Conservation (phyloP, 179 eudicot species). For the Kewa caespitosa region DNA sequence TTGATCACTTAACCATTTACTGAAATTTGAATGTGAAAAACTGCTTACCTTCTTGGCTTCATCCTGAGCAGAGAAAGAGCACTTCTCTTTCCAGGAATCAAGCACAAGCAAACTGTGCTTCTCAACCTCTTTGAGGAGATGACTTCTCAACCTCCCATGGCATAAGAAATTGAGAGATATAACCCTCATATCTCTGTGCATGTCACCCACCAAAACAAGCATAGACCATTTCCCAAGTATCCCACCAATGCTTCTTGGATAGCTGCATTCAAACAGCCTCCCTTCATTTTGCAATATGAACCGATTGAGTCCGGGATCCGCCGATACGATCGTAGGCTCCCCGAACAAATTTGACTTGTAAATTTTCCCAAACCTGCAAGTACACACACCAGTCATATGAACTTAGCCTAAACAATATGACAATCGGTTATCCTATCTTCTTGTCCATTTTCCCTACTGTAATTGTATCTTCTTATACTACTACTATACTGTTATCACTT, state of each 20-base stretch:
- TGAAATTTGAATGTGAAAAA: background rate
- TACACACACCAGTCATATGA: background rate
- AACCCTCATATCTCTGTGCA: constrained; percentile 81
- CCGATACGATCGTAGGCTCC: constrained; percentile 91
- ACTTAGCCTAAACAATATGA: background rate
- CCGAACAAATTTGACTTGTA: constrained; percentile 93
- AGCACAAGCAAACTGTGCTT: constrained; percentile 68
- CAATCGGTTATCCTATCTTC: background rate
- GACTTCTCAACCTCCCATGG: constrained; percentile 60
- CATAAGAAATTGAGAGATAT: constrained; percentile 48
- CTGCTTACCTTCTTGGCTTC: constrained; percentile 83
- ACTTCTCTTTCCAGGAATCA: constrained; percentile 61
- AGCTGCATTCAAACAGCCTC: constrained; percentile 83
- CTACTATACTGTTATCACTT: no score
- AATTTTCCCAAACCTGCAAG: constrained; percentile 81
- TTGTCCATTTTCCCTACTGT: background rate
- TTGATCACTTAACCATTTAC: background rate
- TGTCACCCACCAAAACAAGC: constrained; percentile 90
- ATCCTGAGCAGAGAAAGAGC: constrained; percentile 81
- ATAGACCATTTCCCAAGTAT: constrained; percentile 99
- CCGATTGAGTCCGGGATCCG: constrained; percentile 76
- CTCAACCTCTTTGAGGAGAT: constrained; percentile 77
- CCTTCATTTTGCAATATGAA: constrained; percentile 94
- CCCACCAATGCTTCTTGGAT: constrained; percentile 95
- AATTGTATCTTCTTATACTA: background rate